Evolutionary conservation across 176 grass and related monocot species (phyloP).

Genomic region (Lolium perenne): DNA sequence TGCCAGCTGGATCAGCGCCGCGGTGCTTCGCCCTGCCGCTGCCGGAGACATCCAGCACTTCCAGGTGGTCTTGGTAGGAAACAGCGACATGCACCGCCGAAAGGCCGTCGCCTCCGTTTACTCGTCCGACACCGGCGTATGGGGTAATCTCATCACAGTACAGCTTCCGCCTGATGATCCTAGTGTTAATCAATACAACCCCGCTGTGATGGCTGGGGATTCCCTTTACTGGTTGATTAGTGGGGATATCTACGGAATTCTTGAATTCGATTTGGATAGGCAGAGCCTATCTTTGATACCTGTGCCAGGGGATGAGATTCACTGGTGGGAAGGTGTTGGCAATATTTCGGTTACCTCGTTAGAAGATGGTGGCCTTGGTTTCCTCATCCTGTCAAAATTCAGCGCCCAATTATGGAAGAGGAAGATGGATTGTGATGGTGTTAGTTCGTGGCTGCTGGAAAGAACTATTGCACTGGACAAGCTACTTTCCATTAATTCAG

Average conservation of each 20-base stretch:
- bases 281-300: neutral
- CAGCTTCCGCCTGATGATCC: neutral
- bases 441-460: slow-evolving; percentile 15
- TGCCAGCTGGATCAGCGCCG: neutral
- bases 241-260: neutral
- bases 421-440: neutral
- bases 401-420: slow-evolving; percentile 21
- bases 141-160: neutral
- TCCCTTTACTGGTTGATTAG: neutral
- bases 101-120: neutral
- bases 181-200: too few species aligned
- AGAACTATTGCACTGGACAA: slow-evolving; percentile 1
- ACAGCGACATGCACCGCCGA: too few species aligned
- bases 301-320: neutral
- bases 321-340: too few species aligned
- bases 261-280: neutral
- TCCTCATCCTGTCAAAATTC: neutral
- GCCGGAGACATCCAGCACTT: neutral
- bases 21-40: neutral
- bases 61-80: neutral
- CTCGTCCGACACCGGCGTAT: neutral
- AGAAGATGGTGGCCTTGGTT: neutral
- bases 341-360: neutral
- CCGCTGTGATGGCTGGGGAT: neutral
- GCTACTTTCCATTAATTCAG: neutral